These are phyloP conservation scores for Nectriaceae sp. DNA, from an alignment of 2,329 filamentous ascomycete species.

Conservation along the genomic window DNA sequence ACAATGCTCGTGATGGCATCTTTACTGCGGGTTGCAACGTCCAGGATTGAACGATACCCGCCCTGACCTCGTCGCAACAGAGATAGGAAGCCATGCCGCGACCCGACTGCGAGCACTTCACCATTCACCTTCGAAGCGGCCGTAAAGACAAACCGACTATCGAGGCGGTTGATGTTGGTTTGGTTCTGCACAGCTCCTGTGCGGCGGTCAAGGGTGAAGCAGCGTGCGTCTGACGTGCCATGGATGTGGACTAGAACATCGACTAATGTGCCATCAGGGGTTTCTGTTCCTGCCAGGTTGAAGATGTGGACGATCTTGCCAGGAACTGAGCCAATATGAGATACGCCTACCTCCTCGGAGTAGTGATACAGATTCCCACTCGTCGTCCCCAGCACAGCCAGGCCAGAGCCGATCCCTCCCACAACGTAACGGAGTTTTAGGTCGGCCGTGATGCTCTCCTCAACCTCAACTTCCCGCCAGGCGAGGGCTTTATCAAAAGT, in stretches of 20 bases:
- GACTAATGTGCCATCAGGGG: slow-evolving; percentile 7
- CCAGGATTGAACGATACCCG: slow-evolving; percentile 32
- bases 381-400: slow-evolving; percentile 51
- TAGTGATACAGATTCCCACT: slow-evolving; percentile 51
- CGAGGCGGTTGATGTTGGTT: slow-evolving; percentile 39
- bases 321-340: slow-evolving; percentile 39
- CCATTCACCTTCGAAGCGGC: slow-evolving; percentile 44
- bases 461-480: slow-evolving; percentile 47
- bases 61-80: slow-evolving; percentile 28
- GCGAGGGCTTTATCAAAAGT: slow-evolving; percentile 31
- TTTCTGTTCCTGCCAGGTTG: slow-evolving; percentile 31
- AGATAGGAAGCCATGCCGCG: slow-evolving; percentile 52
- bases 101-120: slow-evolving; percentile 53
- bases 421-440: slow-evolving; percentile 52
- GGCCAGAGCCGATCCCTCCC: slow-evolving; percentile 38
- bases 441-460: slow-evolving; percentile 36
- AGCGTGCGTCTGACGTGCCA: slow-evolving; percentile 44
- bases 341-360: slow-evolving; percentile 30
- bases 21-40: slow-evolving; percentile 43
- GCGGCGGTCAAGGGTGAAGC: slow-evolving; percentile 41
- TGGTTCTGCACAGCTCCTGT: slow-evolving; percentile 31
- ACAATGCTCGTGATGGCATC: slow-evolving; percentile 72
- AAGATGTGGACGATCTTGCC: slow-evolving; percentile 56
- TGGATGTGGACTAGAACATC: slow-evolving; percentile 50
- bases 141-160: slow-evolving; percentile 52